Base-by-base conservation (phyloP, 805 yeast species). In the Pichia cabralensis region DNA sequence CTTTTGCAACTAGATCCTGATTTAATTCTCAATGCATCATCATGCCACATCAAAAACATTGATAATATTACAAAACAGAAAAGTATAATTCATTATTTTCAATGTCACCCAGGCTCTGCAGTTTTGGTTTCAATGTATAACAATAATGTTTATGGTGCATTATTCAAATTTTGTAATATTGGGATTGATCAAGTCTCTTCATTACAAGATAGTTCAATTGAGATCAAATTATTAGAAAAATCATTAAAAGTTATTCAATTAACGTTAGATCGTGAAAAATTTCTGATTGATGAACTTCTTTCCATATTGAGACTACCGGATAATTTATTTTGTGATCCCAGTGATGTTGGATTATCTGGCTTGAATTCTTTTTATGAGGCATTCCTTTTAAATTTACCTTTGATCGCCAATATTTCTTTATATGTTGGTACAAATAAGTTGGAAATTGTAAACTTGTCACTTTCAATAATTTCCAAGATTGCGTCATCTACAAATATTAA, bases 321-420 rank as follows among this genome's bases (percentile, higher is more conserved):
- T 45, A 66, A 59, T 43, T 50, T 47, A 27, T 55, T 60, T 15
- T 64, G 62, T 42, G 50, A 54, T 33, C 67, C 75, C 1, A 53
- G 61, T 11, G 50, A 44, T 49, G 43, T 69, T 31, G 36, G 40
- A 4, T 30, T 38, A 14, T 76, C 70, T 45, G 86, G 83, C 0
- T 50, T 77, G 7, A 58, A 69, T 11, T 69, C 80, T 4, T 81
- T 82, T 44, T 75, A 66, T 47, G 94, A 84, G 48, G 78, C 88
- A 0, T 59, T 88, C 8, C 57, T 82, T 17, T 74, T 76, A 53
- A 71, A 81, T 41, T 57, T 86, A n/a, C 71, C 85, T 0, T 59
- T 81, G 8, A 67, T 88, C 16, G 82, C 83, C 0, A 81, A 81
- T 42, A 53, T 86, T 29, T 80, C 92, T 0, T 56, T 86, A 13